These are phyloP conservation scores for Nigrospora osmanthi DNA, from an alignment of 2,329 filamentous ascomycete genomes.

Conservation along the genomic window DNA sequence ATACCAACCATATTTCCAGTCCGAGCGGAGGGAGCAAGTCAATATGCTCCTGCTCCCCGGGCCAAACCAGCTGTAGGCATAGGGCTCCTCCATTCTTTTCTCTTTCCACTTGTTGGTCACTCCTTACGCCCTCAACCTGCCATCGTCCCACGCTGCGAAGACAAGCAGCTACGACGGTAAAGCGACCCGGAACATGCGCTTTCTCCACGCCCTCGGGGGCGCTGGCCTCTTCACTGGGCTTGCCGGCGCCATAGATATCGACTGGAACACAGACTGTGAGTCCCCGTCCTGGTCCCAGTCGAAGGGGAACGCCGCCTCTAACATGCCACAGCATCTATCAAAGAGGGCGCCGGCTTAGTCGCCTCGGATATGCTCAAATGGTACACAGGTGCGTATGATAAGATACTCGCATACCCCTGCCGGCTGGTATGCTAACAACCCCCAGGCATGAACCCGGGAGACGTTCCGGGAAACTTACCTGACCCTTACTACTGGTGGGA, in stretches of 20 bases:
- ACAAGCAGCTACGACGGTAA: no score
- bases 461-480: conserved; percentile 49
- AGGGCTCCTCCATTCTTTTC: no score
- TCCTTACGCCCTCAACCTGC: no score
- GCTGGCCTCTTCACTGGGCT: neutral
- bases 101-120: no score
- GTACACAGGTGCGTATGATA: conserved; percentile 26
- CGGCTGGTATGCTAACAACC: neutral
- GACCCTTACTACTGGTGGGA: conserved; percentile 71
- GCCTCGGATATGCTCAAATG: conserved; percentile 39
- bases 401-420: neutral
- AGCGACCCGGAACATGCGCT: no score
- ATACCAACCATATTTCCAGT: no score
- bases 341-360: conserved; percentile 33
- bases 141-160: no score
- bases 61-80: no score
- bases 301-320: neutral
- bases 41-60: no score
- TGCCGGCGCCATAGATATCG: neutral
- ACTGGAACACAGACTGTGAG: conserved; percentile 1
- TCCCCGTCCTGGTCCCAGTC: neutral
- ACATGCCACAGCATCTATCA: conserved; percentile 3
- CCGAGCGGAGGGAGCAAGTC: no score
- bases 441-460: conserved; percentile 49
- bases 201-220: no score